These are phyloP conservation scores for Hylodesmum podocarpum DNA, from an alignment of 306 rosid genomes.

Conservation along the genomic window DNA sequence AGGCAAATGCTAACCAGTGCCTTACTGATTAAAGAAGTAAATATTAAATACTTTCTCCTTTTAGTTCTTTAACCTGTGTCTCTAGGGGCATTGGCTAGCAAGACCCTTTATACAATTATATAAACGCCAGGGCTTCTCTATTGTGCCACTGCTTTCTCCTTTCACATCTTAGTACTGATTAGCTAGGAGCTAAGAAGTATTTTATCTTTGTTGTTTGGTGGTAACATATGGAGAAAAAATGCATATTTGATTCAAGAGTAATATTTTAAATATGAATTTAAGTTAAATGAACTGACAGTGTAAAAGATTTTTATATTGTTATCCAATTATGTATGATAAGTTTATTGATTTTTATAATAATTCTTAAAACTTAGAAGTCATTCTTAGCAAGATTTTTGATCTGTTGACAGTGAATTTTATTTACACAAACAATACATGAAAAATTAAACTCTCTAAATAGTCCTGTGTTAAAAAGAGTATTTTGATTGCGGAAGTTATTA, in stretches of 20 bases:
- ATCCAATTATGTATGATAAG: not conserved
- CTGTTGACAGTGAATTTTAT: not conserved
- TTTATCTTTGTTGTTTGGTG: slow-evolving; percentile 12
- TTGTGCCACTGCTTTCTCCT: not conserved
- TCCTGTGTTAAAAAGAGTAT: not conserved
- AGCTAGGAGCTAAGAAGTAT: not conserved
- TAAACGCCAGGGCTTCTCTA: too few species aligned
- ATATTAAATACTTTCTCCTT: too few species aligned
- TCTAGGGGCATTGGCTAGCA: too few species aligned
- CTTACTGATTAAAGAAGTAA: too few species aligned
- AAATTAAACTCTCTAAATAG: not conserved
- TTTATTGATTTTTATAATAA: too few species aligned
- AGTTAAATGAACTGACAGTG: not conserved
- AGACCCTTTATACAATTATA: too few species aligned
- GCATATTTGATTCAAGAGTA: not conserved
- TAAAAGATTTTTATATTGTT: not conserved
- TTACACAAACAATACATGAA: not conserved
- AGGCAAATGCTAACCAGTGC: too few species aligned
- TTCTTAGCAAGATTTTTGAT: not conserved
- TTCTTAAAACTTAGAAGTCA: too few species aligned
- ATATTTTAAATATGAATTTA: not conserved
- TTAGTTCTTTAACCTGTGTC: too few species aligned
- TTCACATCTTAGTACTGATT: not conserved
- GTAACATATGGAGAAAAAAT: slow-evolving; percentile 4
- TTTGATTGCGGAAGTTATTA: not conserved